These are phyloP conservation scores for Zygotorulaspora danielsina DNA, from an alignment of 805 yeast genomes.

Conservation along the genomic window DNA sequence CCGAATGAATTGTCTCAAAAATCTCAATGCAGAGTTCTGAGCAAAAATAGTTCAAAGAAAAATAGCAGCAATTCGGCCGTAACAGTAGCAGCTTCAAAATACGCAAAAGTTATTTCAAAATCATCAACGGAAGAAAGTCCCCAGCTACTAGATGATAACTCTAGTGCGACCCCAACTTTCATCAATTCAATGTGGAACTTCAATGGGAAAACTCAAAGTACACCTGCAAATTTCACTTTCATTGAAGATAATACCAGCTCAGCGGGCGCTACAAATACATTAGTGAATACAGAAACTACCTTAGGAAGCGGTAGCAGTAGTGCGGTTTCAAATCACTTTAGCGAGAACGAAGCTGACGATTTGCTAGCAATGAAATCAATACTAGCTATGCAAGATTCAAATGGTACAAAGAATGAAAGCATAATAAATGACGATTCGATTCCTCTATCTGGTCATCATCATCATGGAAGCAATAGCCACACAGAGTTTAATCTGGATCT, in stretches of 20 bases:
- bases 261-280: conserved; percentile 3
- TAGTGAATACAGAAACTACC: conserved; percentile 5
- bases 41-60: conserved; percentile 9
- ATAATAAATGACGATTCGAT: conserved; percentile 1
- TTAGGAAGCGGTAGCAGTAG: conserved; percentile 9
- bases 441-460: neutral
- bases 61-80: conserved; percentile 2
- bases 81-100: neutral
- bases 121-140: conserved; percentile 11
- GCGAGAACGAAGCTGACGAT: conserved; percentile 9
- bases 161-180: conserved; percentile 10
- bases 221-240: conserved; percentile 9
- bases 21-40: conserved; percentile 3
- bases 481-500: conserved; percentile 21
- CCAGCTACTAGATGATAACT: conserved; percentile 7
- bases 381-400: conserved; percentile 8
- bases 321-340: conserved; percentile 9
- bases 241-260: conserved; percentile 6
- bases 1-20: conserved; percentile 7
- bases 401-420: conserved; percentile 4
- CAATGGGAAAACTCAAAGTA: conserved; percentile 6
- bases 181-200: conserved; percentile 8
- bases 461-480: conserved; percentile 3
- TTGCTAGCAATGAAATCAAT: conserved; percentile 9
- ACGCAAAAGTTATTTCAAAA: conserved; percentile 2